Percentiles rank a stretch among this genome's conserved stretches.
phyloP scores from a whole-genome alignment of 352 stramenopile genomes.

The Phytopythium delawarense region DNA sequence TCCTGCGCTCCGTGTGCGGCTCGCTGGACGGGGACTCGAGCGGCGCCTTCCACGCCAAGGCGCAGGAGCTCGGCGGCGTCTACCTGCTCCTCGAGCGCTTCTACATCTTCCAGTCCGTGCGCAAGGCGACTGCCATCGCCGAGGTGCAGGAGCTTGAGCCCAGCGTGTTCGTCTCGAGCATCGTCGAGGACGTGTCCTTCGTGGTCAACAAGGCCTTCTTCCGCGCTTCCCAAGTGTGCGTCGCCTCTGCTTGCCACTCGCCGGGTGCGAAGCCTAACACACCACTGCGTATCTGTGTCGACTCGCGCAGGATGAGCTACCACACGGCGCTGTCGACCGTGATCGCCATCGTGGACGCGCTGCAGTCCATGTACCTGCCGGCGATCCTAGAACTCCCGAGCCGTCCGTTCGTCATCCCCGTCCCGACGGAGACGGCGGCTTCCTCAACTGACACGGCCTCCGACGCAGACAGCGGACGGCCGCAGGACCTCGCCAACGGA shows the following conservation, averaged over 20 bases:
- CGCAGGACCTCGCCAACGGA: not conserved
- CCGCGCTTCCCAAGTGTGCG: constrained; percentile 66
- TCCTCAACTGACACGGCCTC: not conserved
- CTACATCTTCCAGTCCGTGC: constrained; percentile 82
- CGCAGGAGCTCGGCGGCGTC: constrained; percentile 73
- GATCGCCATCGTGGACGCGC: constrained; percentile 76
- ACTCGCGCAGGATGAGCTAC: constrained; percentile 58
- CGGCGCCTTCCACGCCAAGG: constrained; percentile 45
- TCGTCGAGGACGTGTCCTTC: constrained; percentile 83
- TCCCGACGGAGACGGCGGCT: constrained; percentile 14
- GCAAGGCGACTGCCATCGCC: constrained; percentile 79
- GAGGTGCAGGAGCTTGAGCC: constrained; percentile 71
- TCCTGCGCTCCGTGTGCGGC: constrained; percentile 49
- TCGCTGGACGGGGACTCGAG: constrained; percentile 31
- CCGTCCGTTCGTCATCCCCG: constrained; percentile 51
- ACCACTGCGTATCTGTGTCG: not conserved
- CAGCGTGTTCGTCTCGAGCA: constrained; percentile 67
- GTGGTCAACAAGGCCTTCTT: constrained; percentile 84
- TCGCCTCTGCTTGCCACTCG: not conserved
- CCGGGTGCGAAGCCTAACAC: constrained; percentile 1
- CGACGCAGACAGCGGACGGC: not conserved
- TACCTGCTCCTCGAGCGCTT: constrained; percentile 82
- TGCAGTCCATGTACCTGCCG: constrained; percentile 77
- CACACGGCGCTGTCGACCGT: constrained; percentile 78
- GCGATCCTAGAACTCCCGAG: constrained; percentile 67